phyloP scores from a whole-genome alignment of 1,284 basidiomycete genomes.

The Ganoderma lingzhi region DNA sequence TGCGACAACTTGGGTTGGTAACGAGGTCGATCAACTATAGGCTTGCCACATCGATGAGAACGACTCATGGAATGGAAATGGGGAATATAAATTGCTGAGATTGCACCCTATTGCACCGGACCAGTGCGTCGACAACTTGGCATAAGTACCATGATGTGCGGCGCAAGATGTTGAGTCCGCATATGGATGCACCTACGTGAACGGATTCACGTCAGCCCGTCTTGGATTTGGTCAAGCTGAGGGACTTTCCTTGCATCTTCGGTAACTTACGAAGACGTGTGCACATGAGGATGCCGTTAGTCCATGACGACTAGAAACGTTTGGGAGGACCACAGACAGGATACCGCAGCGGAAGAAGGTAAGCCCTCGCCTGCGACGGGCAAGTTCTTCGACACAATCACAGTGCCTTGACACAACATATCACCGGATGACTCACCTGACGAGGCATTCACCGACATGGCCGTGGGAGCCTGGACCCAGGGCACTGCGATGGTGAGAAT shows the following conservation, averaged over 20 bases:
- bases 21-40: slow-evolving; percentile 1
- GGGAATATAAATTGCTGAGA: neutral
- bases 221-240: neutral
- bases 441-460: neutral
- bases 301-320: neutral
- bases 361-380: neutral
- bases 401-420: neutral
- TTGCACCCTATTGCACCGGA: neutral
- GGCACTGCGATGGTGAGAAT: neutral
- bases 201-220: neutral
- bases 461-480: neutral
- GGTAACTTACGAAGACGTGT: neutral
- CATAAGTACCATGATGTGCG: neutral
- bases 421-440: neutral
- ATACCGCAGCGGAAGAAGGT: neutral
- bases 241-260: neutral
- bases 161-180: neutral
- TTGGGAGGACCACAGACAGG: neutral
- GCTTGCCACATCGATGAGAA: neutral
- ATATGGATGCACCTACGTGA: neutral
- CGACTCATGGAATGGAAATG: neutral
- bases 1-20: neutral
- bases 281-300: neutral
- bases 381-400: neutral
- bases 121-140: neutral